Percentiles rank a stretch among this genome's conserved stretches.
Evolutionary conservation across 2,329 filamentous ascomycete species (phyloP).

Genomic region (Ophiostoma sp.): DNA sequence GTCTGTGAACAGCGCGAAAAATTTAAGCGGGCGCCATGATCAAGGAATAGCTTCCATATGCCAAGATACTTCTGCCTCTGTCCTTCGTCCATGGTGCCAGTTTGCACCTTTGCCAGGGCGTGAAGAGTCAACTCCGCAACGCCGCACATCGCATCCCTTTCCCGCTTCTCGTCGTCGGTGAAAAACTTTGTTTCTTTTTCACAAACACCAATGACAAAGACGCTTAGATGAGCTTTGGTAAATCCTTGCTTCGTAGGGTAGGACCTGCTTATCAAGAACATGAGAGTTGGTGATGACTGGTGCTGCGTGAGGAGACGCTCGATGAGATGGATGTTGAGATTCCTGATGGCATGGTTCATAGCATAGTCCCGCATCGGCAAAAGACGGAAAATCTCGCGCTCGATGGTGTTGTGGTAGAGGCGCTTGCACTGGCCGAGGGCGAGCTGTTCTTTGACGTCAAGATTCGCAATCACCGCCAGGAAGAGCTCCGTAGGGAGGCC

Average conservation of each 20-base stretch:
- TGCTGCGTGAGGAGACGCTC: background rate
- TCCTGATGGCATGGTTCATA: background rate
- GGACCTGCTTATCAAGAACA: background rate
- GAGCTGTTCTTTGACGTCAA: background rate
- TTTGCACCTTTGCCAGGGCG: background rate
- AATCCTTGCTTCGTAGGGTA: background rate
- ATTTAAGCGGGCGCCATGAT: background rate
- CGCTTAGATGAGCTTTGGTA: background rate
- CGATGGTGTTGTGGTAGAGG: background rate
- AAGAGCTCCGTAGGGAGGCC: background rate
- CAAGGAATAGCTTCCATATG: background rate
- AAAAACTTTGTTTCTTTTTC: too few relatives aligned
- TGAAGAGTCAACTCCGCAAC: background rate
- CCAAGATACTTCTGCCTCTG: background rate
- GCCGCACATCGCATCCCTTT: background rate
- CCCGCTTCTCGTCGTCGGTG: too few relatives aligned
- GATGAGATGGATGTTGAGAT: background rate
- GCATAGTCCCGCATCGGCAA: background rate
- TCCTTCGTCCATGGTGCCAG: background rate
- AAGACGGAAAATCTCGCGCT: background rate
- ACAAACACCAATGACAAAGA: background rate
- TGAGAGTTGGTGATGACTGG: background rate
- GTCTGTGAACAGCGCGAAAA: background rate
- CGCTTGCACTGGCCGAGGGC: background rate
- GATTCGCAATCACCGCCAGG: background rate